Conservation (phyloP, 352 stramenopile species). For the Pythium oligandrum region DNA sequence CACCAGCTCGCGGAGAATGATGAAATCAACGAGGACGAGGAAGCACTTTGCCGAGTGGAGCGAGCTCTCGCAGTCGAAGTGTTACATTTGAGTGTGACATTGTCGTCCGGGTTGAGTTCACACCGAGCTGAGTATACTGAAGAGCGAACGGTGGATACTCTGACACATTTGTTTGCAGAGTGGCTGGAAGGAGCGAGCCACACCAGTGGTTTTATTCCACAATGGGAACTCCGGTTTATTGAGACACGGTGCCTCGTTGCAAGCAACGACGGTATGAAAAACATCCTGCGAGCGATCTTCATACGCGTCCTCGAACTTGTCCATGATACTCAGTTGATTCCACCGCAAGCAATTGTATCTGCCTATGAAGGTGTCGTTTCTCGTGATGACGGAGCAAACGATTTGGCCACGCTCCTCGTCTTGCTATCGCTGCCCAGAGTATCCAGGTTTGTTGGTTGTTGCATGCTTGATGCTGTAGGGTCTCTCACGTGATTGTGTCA, state of each 20-base stretch:
- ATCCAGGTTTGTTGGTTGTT: constrained; percentile 30
- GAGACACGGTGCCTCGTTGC: constrained; percentile 33
- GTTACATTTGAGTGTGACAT: constrained; percentile 33
- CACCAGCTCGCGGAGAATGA: constrained; percentile 50
- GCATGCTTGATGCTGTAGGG: neutral
- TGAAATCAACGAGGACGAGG: constrained; percentile 68
- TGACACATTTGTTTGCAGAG: no score
- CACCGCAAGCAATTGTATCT: constrained; percentile 28
- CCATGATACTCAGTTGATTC: constrained; percentile 44
- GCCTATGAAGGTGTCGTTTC: constrained; percentile 13
- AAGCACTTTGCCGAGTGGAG: constrained; percentile 42
- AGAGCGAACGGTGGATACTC: no score
- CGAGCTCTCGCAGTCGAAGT: constrained; percentile 46
- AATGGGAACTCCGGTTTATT: constrained; percentile 55
- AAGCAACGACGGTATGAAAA: constrained; percentile 8
- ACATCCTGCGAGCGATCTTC: constrained; percentile 34
- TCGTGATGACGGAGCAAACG: constrained; percentile 22
- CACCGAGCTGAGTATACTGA: no score
- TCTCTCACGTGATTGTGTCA: neutral
- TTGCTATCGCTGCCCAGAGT: constrained; percentile 54
- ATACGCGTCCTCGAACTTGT: constrained; percentile 38
- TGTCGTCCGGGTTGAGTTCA: no score
- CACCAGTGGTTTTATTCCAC: no score
- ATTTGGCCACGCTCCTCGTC: constrained; percentile 61
- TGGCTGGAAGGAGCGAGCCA: no score